Conservation (phyloP, 345 rosid species). For the Linum lewisii region DNA sequence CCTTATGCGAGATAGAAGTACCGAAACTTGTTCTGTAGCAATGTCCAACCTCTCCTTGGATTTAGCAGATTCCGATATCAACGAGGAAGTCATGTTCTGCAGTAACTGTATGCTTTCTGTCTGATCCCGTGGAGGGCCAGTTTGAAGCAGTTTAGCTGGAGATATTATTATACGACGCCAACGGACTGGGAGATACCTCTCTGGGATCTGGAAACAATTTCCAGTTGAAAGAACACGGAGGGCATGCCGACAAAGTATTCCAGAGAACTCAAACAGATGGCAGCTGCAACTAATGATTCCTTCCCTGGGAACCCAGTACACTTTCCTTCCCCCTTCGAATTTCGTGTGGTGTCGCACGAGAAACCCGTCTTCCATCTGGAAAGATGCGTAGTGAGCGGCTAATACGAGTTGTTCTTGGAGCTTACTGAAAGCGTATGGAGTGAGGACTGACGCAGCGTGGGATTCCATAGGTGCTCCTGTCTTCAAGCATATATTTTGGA, state of each 20-base stretch:
- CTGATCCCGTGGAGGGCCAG: constrained; percentile 32
- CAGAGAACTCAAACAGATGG: constrained; percentile 91
- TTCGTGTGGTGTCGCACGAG: constrained; percentile 92
- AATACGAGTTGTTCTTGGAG: constrained; percentile 94
- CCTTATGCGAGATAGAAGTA: constrained; percentile 60
- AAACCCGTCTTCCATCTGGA: constrained; percentile 73
- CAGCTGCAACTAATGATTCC: constrained; percentile 91
- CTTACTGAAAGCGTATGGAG: constrained; percentile 90
- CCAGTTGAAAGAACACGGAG: constrained; percentile 87
- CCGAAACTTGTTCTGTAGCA: constrained; percentile 64
- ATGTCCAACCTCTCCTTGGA: constrained; percentile 80
- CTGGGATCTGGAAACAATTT: constrained; percentile 90
- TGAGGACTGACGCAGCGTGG: constrained; percentile 74
- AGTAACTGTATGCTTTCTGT: constrained; percentile 63
- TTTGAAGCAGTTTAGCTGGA: constrained; percentile 34
- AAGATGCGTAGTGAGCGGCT: constrained; percentile 93
- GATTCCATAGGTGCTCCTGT: constrained; percentile 97
- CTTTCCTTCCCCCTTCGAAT: constrained; percentile 86
- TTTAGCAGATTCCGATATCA: constrained; percentile 60
- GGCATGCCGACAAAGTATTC: constrained; percentile 86
- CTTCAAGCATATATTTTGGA: constrained; percentile 75
- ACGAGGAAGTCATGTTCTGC: constrained; percentile 64
- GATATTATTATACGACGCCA: constrained; percentile 66
- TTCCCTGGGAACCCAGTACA: constrained; percentile 80
- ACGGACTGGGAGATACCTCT: constrained; percentile 71